Percentiles rank a stretch among this genome's conserved stretches.
Conservation (phyloP, 306 rosid genomes). For the Cicer pinnatifidum region DNA sequence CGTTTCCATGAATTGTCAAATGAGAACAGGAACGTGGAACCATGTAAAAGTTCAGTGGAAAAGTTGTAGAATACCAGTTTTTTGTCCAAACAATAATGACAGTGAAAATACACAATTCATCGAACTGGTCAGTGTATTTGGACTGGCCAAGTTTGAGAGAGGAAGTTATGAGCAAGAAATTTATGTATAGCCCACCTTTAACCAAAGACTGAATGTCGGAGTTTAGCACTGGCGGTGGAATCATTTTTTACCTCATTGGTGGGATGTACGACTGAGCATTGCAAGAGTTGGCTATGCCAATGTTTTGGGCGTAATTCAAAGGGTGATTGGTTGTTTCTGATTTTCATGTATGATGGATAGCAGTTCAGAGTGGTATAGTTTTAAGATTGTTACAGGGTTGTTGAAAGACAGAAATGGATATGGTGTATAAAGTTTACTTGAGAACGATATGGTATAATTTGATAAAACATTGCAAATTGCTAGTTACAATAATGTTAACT, state of each 20-base stretch:
- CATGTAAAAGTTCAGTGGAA: slow-evolving; percentile 39
- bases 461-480: neutral
- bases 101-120: slow-evolving; percentile 34
- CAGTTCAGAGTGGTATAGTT: slow-evolving; percentile 22
- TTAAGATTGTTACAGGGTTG: slow-evolving; percentile 12
- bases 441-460: slow-evolving; percentile 26
- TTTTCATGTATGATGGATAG: neutral
- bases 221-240: slow-evolving; percentile 6
- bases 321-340: neutral
- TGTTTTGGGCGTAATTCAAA: slow-evolving; percentile 13
- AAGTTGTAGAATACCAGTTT: slow-evolving; percentile 42
- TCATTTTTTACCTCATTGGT: neutral
- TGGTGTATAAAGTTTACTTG: slow-evolving; percentile 23
- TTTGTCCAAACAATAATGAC: slow-evolving; percentile 50
- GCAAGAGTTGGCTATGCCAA: slow-evolving; percentile 4
- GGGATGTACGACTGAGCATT: neutral
- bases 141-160: slow-evolving; percentile 37
- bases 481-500: neutral
- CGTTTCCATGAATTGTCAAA: slow-evolving; percentile 50
- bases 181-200: slow-evolving; percentile 14
- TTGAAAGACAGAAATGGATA: slow-evolving; percentile 32
- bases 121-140: slow-evolving; percentile 29
- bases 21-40: slow-evolving; percentile 49
- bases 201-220: slow-evolving; percentile 21
- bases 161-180: slow-evolving; percentile 11